phyloP scores from a whole-genome alignment of 768 basidiomycete genomes.

The Chalciporus chontae region DNA sequence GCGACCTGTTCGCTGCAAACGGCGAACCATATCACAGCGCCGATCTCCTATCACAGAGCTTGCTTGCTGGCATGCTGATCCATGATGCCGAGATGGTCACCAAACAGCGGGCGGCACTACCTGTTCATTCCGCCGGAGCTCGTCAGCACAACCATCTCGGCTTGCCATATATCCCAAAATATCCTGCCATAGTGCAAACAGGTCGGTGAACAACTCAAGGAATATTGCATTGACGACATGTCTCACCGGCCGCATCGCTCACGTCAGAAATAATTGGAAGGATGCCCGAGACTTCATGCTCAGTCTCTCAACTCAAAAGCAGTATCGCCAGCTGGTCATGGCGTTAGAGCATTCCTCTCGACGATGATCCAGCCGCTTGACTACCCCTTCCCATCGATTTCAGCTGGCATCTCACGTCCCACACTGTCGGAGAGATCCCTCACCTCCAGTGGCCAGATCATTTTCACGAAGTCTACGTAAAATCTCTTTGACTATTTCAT shows the following conservation, averaged over 20 bases:
- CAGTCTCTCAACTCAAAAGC: not conserved
- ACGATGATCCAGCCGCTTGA: not conserved
- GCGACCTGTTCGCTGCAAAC: not conserved
- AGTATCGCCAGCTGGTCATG: not conserved
- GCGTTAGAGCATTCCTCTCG: not conserved
- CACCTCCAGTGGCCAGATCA: not conserved
- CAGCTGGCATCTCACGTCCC: not conserved
- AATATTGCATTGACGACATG: too few relatives aligned
- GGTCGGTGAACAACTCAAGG: too few relatives aligned
- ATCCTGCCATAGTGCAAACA: too few relatives aligned
- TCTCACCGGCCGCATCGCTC: too few relatives aligned
- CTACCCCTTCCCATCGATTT: not conserved
- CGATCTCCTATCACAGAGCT: not conserved
- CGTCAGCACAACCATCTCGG: too few relatives aligned
- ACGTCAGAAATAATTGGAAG: not conserved
- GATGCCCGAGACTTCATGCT: not conserved
- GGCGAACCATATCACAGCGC: not conserved
- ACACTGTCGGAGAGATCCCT: not conserved
- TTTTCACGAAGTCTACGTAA: too few relatives aligned
- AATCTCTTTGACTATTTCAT: too few relatives aligned
- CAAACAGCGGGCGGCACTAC: not conserved
- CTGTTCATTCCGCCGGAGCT: too few relatives aligned
- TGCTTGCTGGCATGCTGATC: not conserved
- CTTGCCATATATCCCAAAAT: too few relatives aligned
- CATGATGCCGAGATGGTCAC: not conserved